Conservation (phyloP, 192 early-diverging fungal genomes). For the Chytriomyces sp. region DNA sequence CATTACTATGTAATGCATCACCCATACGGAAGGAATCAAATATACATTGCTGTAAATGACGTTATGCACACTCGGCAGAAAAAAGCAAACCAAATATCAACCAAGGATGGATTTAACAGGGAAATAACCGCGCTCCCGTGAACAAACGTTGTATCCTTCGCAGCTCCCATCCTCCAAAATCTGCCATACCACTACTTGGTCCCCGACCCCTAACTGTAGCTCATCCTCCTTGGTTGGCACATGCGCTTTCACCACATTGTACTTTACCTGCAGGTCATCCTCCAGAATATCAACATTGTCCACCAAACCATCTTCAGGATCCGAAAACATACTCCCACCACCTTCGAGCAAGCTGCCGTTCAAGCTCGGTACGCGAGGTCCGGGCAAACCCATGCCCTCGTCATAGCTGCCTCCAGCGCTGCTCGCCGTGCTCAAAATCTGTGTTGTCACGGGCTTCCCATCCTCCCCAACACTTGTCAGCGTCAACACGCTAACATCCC, state of each 20-base stretch:
- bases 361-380: not conserved
- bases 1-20: no score
- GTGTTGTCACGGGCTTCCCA: slow-evolving; percentile 1
- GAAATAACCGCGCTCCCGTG: slow-evolving; percentile 17
- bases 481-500: slow-evolving; percentile 19
- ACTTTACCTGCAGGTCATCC: slow-evolving; percentile 26
- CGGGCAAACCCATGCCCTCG: not conserved
- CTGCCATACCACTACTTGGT: slow-evolving; percentile 27
- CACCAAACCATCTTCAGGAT: not conserved
- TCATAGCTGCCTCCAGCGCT: not conserved
- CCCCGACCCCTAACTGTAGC: slow-evolving; percentile 8
- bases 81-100: slow-evolving; percentile 7
- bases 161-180: slow-evolving; percentile 28
- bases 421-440: not conserved
- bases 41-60: no score
- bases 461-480: slow-evolving; percentile 22
- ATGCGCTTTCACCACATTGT: not conserved
- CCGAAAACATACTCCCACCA: not conserved
- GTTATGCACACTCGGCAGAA: no score
- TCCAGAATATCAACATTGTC: not conserved
- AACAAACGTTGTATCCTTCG: slow-evolving; percentile 24
- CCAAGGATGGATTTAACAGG: slow-evolving; percentile 10
- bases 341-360: not conserved
- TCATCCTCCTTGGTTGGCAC: slow-evolving; percentile 13
- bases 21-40: no score